phyloP scores from a whole-genome alignment of 108 stramenopile species.

The Cyclotella baltica region DNA sequence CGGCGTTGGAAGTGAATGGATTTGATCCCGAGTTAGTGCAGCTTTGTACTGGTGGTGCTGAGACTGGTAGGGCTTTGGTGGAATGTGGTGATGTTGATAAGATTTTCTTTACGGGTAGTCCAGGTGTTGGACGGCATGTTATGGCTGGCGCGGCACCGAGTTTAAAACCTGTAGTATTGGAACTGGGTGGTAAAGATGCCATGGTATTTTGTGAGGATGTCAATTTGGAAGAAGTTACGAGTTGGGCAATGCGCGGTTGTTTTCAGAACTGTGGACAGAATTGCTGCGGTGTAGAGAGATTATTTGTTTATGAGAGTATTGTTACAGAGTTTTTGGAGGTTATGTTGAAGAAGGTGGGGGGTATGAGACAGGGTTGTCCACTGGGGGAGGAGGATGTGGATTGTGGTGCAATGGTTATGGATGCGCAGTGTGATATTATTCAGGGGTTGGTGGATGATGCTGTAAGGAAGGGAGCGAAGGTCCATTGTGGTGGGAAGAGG shows the following conservation, averaged over 20 bases:
- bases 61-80: conserved; percentile 94
- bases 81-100: conserved; percentile 91
- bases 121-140: conserved; percentile 93
- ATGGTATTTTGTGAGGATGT: conserved; percentile 97
- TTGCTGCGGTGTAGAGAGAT: conserved; percentile 97
- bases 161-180: conserved; percentile 98
- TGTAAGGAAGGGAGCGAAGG: conserved; percentile 92
- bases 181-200: conserved; percentile 99
- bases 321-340: conserved; percentile 74
- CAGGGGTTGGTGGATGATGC: conserved; percentile 97
- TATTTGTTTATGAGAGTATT: conserved; percentile 95
- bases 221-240: conserved; percentile 75
- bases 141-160: conserved; percentile 87
- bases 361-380: conserved; percentile 87
- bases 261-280: conserved; percentile 99
- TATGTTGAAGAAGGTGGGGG: conserved; percentile 63
- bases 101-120: conserved; percentile 98
- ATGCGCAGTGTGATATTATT: conserved; percentile 80
- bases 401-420: conserved; percentile 96
- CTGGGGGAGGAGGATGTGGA: conserved; percentile 80
- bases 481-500: conserved; percentile 91
- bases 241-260: conserved; percentile 95
- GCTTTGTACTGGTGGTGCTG: conserved; percentile 92
- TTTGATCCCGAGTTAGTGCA: conserved; percentile 94
- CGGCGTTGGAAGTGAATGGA: conserved; percentile 88